Percentiles rank a stretch among this genome's conserved stretches.
phyloP scores from a whole-genome alignment of 1,139 yeast genomes.

The Yamadazyma diddensiae region DNA sequence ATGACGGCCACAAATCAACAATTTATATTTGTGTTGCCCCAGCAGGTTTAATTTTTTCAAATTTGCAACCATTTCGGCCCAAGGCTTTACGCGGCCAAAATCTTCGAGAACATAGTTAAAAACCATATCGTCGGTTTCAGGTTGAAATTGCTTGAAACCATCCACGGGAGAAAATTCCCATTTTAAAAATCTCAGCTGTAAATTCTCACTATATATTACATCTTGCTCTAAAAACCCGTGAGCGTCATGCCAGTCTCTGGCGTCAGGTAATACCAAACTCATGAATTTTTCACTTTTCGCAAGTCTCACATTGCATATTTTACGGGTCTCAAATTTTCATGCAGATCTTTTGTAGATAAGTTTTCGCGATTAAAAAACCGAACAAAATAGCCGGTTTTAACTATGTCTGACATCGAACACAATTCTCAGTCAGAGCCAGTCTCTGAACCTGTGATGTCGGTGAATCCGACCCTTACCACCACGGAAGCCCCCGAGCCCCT shows the following conservation, averaged over 20 bases:
- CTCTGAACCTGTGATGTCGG: no score
- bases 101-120: conserved; percentile 47
- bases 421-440: no score
- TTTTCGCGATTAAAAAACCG: no score
- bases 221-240: conserved; percentile 36
- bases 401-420: no score
- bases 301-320: no score
- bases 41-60: conserved; percentile 35
- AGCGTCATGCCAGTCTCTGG: conserved; percentile 34
- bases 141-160: conserved; percentile 53
- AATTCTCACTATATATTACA: conserved; percentile 15
- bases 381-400: no score
- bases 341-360: no score
- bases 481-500: no score
- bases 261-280: conserved; percentile 23
- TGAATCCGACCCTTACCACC: no score
- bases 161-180: conserved; percentile 45
- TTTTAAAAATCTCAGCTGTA: neutral
- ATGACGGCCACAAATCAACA: conserved; percentile 66
- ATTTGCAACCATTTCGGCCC: conserved; percentile 39
- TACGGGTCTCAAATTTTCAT: no score
- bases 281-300: neutral
- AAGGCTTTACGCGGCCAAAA: conserved; percentile 46
- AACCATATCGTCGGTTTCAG: conserved; percentile 41
- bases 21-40: conserved; percentile 40